Evolutionary conservation across 176 grass and related monocot species (phyloP), one percentile per base, ranked within the genome.

Genomic region (Urochloa ruziziensis): DNA sequence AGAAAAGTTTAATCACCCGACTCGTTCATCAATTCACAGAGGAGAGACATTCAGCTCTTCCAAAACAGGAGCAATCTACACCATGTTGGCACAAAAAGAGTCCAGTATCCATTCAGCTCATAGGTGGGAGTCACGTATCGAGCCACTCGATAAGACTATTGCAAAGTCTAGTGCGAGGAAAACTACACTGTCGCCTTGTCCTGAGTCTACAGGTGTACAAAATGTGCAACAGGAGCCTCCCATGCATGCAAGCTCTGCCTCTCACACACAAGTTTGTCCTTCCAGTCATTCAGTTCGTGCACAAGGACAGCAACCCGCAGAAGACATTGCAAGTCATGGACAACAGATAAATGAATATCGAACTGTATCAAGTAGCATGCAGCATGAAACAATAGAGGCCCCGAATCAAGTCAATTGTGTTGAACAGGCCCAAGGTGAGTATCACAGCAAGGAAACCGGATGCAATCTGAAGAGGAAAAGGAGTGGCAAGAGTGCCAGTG

Each of bases 381-480:
- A 67, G 58, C 67, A 74, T 17, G 48, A 74, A 15, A 63, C 51
- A 34, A 42, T 13, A 74, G 68, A 65, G 27, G 19, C 14, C 17
- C 36, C 18, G 27, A 66, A 74, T 66, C 85, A 74, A 74, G 14
- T 60, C 40, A 7, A 44, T 24, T 25, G 17, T 34, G 10, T 21
- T 52, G 43, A 86, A 74, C 59, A 57, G 40, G 3, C 37, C 56
- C 85, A 87, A 67, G 2, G 3, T 81, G 78, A 85, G 40, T 32
- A 70, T 85, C 64, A 77, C 23, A 48, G 68, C 61, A 67, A 81
- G 21, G 56, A 59, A 54, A 56, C 58, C 56, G 77, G 46, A 73
- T 80, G 84, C 53, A 86, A 70, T 73, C 25, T 19, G 47, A 81
- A 75, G 69, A 81, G 47, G 28, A 87, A 47, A 67, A 57, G 43